Conservation (phyloP, 805 yeast genomes). For the Starmerella roubikii region DNA sequence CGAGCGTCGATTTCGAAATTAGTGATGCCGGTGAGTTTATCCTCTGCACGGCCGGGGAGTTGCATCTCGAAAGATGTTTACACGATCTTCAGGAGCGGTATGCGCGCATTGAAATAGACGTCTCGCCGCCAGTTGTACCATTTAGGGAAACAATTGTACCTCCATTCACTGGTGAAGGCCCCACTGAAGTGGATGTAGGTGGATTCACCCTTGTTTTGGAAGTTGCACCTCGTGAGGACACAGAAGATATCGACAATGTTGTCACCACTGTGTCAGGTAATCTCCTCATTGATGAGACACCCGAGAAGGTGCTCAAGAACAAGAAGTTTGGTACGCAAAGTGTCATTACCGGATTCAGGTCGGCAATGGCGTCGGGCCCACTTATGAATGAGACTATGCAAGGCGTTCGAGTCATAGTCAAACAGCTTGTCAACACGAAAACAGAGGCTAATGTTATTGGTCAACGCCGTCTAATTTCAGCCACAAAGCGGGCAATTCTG, state of each 20-base stretch:
- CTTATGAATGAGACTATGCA: conserved; percentile 76
- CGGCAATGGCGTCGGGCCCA: conserved; percentile 77
- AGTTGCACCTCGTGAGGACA: conserved; percentile 9
- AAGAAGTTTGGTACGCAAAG: conserved; percentile 22
- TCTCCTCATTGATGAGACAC: conserved; percentile 11
- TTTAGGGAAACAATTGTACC: conserved; percentile 69
- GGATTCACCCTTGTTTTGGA: conserved; percentile 8
- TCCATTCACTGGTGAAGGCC: conserved; percentile 29
- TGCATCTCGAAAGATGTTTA: conserved; percentile 87
- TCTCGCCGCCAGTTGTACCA: conserved; percentile 89
- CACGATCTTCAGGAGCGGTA: conserved; percentile 74
- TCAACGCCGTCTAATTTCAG: conserved; percentile 56
- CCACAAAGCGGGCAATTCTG: conserved; percentile 61
- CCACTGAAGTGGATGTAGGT: conserved; percentile 34
- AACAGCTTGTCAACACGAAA: conserved; percentile 21
- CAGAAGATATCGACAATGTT: neutral
- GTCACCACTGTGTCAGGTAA: conserved; percentile 5
- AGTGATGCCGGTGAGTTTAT: conserved; percentile 90
- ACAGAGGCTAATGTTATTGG: conserved; percentile 18
- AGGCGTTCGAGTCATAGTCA: conserved; percentile 37
- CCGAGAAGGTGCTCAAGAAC: conserved; percentile 1
- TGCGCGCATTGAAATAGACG: conserved; percentile 77
- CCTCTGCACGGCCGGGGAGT: conserved; percentile 89
- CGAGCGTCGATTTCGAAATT: conserved; percentile 76
- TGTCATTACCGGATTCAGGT: conserved; percentile 69